These are phyloP conservation scores for Phyllostachys edulis DNA, from an alignment of 176 grass and related monocot genomes.

Conservation along the genomic window DNA sequence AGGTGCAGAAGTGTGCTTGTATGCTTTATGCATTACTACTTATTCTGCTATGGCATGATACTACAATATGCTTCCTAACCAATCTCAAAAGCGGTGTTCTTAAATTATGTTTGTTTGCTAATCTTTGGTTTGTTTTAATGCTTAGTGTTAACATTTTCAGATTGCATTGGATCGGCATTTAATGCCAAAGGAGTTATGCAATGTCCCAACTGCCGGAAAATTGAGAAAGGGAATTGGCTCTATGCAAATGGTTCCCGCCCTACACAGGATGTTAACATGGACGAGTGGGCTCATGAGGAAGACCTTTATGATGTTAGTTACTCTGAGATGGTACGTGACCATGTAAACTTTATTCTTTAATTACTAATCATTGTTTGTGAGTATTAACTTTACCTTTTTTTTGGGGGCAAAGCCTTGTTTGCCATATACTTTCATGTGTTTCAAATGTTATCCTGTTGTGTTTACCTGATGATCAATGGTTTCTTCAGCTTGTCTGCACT, in stretches of 20 bases:
- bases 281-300: constrained; percentile 87
- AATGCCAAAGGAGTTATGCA: constrained; percentile 98
- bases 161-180: constrained; percentile 99
- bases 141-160: constrained; percentile 43
- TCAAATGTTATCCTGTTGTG: constrained; percentile 3
- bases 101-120: not conserved
- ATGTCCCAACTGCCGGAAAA: constrained; percentile 96
- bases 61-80: not conserved
- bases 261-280: constrained; percentile 59
- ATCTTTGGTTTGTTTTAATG: constrained; percentile 13
- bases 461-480: not conserved
- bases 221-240: constrained; percentile 97
- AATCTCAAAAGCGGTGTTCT: not conserved
- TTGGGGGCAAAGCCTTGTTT: not conserved
- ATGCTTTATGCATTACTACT: not conserved
- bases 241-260: constrained; percentile 72
- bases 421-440: not conserved
- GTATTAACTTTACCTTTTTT: not conserved
- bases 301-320: constrained; percentile 85
- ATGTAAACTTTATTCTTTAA: constrained; percentile 1
- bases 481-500: constrained; percentile 15
- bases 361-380: constrained; percentile 4
- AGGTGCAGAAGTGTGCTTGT: not conserved
- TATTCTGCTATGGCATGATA: not conserved
- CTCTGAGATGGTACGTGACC: constrained; percentile 63